These are phyloP conservation scores for Paraphoma chrysanthemicola DNA, from an alignment of 2,329 filamentous ascomycete genomes.

Conservation along the genomic window DNA sequence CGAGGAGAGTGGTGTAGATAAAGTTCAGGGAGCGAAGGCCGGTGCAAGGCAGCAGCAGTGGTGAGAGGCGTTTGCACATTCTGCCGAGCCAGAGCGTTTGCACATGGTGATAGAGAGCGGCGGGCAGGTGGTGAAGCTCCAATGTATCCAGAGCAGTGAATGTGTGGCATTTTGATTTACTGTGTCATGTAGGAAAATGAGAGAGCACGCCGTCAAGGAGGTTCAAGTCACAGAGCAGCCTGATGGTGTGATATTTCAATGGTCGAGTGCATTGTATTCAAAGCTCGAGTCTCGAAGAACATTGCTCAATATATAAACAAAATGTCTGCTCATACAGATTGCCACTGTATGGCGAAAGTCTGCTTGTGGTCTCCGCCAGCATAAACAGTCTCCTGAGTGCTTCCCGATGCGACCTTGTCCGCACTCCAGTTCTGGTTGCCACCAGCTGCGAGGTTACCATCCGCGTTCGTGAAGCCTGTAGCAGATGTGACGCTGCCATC, in stretches of 20 bases:
- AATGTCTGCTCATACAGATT: constrained; percentile 27
- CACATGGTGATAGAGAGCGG: neutral
- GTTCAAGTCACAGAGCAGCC: neutral
- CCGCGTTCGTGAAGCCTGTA: constrained; percentile 50
- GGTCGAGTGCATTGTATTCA: neutral
- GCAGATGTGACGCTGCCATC: constrained; percentile 54
- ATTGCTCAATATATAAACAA: neutral
- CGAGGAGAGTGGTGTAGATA: neutral
- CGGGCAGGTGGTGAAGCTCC: too few species aligned
- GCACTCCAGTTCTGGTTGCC: constrained; percentile 53
- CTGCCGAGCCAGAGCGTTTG: neutral
- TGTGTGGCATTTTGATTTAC: too few species aligned
- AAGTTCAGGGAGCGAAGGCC: neutral
- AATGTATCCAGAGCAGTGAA: too few species aligned
- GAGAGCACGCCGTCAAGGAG: too few species aligned
- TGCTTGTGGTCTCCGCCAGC: constrained; percentile 41
- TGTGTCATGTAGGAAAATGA: too few species aligned
- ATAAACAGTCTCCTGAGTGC: constrained; percentile 55
- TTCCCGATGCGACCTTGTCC: constrained; percentile 51
- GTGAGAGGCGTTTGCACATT: neutral
- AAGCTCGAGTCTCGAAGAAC: neutral
- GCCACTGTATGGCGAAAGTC: constrained; percentile 49
- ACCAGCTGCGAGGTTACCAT: constrained; percentile 46
- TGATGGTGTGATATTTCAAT: neutral
- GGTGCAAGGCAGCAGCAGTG: neutral